Evolutionary conservation across 768 basidiomycete species (phyloP), one percentile per base, ranked within the genome.

Genomic region (Pleurotus pulmonarius): DNA sequence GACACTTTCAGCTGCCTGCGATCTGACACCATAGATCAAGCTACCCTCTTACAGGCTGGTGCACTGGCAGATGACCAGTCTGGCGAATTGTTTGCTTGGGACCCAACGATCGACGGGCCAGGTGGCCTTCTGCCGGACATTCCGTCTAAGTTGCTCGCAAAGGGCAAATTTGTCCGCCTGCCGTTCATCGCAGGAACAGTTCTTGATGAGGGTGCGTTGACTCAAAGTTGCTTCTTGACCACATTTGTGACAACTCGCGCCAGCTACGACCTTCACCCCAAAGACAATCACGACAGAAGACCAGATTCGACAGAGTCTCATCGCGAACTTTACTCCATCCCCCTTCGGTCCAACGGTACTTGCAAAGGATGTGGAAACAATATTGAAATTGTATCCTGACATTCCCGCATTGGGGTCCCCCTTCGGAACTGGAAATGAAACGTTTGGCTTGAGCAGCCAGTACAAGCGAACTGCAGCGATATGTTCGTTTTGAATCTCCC

Each of bases 151-250:
- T 60, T 75, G 15, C 64, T 73, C 16, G 58, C 64, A 1, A 29
- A 57, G 4, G 74, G 75, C 0, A 65, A 66, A 0, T 77, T 76
- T 56, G 67, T 72, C 1, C 63, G 64, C 16, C 25, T 80, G 3
- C 78, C 79, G 0, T 76, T 77, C 59, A 78, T 80, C 20, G 65
- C 75, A 22, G 79, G 78, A 15, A 73, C 72, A 3, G 70, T 68
- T 54, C 63, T 73, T n/a, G 78, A 80, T 59, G 79, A 81, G 69
- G 79, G 79, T 75, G 20, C 6, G 44, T 29, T 51, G 24, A 12
- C 37, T 18, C 5, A 4, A 24, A 26, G 16, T 4, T 6, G 12
- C 4, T 8, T 24, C n/a, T 16, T 13, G 11, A 16, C n/a, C 5
- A 6, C n/a, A 20, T n/a, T 43, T 34, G 61, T 16, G 57, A 38